Base-by-base conservation (phyloP, 2,329 filamentous ascomycete species). In the Boeremia lycopersici region DNA sequence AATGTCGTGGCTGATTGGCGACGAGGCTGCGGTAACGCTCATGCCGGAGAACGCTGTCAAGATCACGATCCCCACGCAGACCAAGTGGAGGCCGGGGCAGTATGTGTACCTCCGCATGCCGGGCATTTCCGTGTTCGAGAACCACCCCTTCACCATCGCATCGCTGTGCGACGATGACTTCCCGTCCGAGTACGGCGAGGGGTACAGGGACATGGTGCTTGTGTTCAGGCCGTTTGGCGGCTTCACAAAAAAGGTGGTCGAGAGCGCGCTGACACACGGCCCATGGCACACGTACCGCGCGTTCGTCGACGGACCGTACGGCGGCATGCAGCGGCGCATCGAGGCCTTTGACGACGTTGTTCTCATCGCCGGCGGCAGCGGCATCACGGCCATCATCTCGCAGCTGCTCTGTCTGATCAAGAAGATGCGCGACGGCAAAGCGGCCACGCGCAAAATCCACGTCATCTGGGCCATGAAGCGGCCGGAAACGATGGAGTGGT, bases 21-120 rank as follows among this genome's bases (percentile, higher is more conserved):
- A 98, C 65, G 92, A 96, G 76, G 92, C 91, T 0, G 90, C 91
- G 25, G 87, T 97, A 34, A 95, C 91, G 0, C 82, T 97, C 23
- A 88, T 98, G 80, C 88, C 91, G 2, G 92, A 97, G 67, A 93
- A 96, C 69, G 91, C 91, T n/a, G 88, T 98, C 77, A 97, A 97
- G 74, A 85, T 98, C 63, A 97, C 93, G 0, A 89, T 98, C 45
- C 92, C 93, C 1, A 97, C 93, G 0, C 91, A 93, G 74, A 90
- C 96, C 83, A 88, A 86, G 59, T 98, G 93, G 93, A 88, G 86
- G 70, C 92, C 93, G 0, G 95, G 93, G 5, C 95, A 98, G 74
- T 97, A 96, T 65, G 89, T 97, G 15, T 98, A 97, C 72, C 82
- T 98, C 17, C 87, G 93, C 47, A 96, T 98, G 88, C 93, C 93